Evolutionary conservation across 2,329 filamentous ascomycete species (phyloP), one percentile per base, ranked within the genome.

Genomic region (Botrytis hyacinthi): DNA sequence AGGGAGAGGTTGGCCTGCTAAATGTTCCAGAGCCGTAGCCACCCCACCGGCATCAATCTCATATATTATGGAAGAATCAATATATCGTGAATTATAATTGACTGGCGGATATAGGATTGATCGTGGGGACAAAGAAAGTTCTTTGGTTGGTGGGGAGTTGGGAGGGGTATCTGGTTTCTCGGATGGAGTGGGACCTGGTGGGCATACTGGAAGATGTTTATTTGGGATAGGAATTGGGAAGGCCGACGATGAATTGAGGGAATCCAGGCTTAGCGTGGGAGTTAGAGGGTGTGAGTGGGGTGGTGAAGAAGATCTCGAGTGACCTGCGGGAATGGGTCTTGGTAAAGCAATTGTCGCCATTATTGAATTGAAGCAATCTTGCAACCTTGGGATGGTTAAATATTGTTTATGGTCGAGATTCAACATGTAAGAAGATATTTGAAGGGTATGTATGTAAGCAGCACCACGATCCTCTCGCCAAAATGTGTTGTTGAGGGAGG

Each of bases 201-300:
- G 92, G 83, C 94, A 97, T 78, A 91, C 85, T n/a, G 95, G 94
- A 37, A 97, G 86, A 83, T 97, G 94, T 83, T 96, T 97, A 84
- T 97, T 97, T 16, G 94, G 93, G 37, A 96, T 86, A 10, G 92
- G 84, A 29, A 89, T 88, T 10, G 87, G 86, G 65, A 86, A 87
- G 78, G 86, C 83, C 69, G 86, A 81, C 10, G 86, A 85, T 22
- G 87, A 86, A 80, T 90, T 90, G 73, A 81, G 78, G 29, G 63
- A 77, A 66, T 81, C 80, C 76, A 92, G 84, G 57, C 84, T 87
- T 74, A 91, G 82, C 48, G 87, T 84, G 48, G 88, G 83, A 57
- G 84, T 87, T 73, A 91, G 83, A 51, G 87, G 84, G 46, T 88
- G 83, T 51, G 84, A 78, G 14, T 84, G 82, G 5, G 86, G 83